Evolutionary conservation across 2,329 filamentous ascomycete genomes (phyloP).

Genomic region (Dryadomyces quercus-mongolicae): DNA sequence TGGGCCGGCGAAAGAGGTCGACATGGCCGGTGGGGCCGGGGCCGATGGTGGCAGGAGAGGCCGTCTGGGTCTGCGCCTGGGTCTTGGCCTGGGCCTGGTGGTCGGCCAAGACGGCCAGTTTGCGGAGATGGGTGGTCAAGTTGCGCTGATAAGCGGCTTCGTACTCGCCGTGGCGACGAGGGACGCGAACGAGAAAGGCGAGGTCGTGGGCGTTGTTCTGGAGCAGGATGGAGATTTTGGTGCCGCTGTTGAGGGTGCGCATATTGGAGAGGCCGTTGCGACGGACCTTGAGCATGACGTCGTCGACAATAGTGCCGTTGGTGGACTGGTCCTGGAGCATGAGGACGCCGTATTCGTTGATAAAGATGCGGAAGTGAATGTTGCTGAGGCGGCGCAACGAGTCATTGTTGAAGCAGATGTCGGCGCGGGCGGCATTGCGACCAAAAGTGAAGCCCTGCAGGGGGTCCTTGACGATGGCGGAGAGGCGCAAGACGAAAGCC

Average conservation of each 20-base stretch:
- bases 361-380: conserved; percentile 86
- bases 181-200: conserved; percentile 76
- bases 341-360: conserved; percentile 73
- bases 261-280: conserved; percentile 17
- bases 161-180: conserved; percentile 56
- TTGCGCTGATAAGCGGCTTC: conserved; percentile 56
- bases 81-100: conserved; percentile 14
- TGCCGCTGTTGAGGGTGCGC: conserved; percentile 60
- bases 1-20: conserved; percentile 16
- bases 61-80: background rate
- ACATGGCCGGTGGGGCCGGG: conserved; percentile 35
- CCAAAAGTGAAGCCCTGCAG: conserved; percentile 75
- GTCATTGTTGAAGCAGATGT: conserved; percentile 57
- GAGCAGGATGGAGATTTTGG: conserved; percentile 58
- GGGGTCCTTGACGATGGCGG: conserved; percentile 57
- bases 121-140: conserved; percentile 51
- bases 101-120: conserved; percentile 19
- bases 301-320: conserved; percentile 88
- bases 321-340: conserved; percentile 93
- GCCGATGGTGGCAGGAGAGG: conserved; percentile 27
- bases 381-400: conserved; percentile 72
- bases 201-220: conserved; percentile 45
- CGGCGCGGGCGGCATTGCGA: conserved; percentile 58
- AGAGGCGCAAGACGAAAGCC: conserved; percentile 73
- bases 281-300: conserved; percentile 41